phyloP scores from a whole-genome alignment of 306 rosid genomes.

The Abrus precatorius region DNA sequence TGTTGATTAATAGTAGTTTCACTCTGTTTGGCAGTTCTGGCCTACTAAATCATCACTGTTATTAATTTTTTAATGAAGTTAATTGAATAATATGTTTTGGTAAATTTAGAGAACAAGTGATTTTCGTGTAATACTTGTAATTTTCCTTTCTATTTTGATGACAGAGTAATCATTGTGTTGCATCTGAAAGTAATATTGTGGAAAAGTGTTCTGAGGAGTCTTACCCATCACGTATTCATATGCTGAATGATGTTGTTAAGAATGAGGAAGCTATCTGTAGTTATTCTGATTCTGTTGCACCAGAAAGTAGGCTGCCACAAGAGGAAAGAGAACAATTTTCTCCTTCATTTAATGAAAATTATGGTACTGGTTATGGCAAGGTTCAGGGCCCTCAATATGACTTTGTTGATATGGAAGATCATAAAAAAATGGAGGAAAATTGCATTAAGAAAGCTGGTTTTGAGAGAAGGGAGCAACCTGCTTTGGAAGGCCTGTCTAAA shows the following conservation, averaged over 20 bases:
- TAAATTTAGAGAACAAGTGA: background rate
- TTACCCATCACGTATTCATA: constrained; percentile 20
- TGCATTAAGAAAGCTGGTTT: constrained; percentile 42
- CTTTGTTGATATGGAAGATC: constrained; percentile 36
- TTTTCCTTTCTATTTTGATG: constrained; percentile 30
- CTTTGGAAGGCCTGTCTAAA: constrained; percentile 41
- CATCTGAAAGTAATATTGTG: constrained; percentile 37
- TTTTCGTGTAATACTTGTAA: constrained; percentile 29
- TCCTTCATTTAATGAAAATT: constrained; percentile 21
- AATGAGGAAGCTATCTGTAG: constrained; percentile 46
- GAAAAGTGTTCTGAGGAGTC: constrained; percentile 25
- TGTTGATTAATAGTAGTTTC: constrained; percentile 13
- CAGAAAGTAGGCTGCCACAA: constrained; percentile 32
- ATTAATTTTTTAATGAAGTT: constrained; percentile 18
- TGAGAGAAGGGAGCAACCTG: constrained; percentile 42
- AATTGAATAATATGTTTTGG: constrained; percentile 12
- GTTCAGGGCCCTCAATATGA: constrained; percentile 42
- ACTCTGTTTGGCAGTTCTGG: constrained; percentile 29
- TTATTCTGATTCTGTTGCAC: constrained; percentile 48
- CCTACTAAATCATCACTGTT: constrained; percentile 2
- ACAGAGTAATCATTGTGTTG: constrained; percentile 41
- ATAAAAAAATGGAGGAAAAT: constrained; percentile 35
- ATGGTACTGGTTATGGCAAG: constrained; percentile 35
- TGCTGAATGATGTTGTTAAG: constrained; percentile 40
- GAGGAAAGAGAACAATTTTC: constrained; percentile 43